phyloP scores from a whole-genome alignment of 441 rosid genomes.

The Corymbia citriodora region DNA sequence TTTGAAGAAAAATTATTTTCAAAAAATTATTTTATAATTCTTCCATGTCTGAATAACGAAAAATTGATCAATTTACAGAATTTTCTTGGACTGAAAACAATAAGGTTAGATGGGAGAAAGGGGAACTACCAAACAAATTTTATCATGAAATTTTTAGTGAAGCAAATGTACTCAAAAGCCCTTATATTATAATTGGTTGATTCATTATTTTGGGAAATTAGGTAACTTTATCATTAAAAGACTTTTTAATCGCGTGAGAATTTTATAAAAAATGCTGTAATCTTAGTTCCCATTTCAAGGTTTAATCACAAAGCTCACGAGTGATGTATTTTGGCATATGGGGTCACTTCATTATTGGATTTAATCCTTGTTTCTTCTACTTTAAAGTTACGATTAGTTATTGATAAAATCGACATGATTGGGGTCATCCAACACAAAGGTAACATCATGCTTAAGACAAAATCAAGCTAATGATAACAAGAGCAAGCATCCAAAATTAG shows the following conservation, averaged over 20 bases:
- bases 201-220: not conserved
- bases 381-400: not conserved
- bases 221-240: not conserved
- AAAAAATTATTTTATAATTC: not conserved
- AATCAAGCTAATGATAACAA: not conserved
- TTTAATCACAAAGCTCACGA: not conserved
- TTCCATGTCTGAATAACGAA: accelerated
- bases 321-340: not conserved
- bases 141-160: accelerated
- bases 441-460: not conserved
- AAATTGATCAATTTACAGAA: not conserved
- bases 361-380: not conserved
- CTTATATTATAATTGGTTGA: accelerated
- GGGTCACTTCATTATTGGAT: not conserved
- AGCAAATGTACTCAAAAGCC: accelerated
- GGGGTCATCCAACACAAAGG: not conserved
- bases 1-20: not conserved
- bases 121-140: accelerated
- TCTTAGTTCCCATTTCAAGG: not conserved
- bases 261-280: not conserved
- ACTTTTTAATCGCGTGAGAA: not conserved
- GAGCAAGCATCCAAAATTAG: not conserved
- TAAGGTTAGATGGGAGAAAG: accelerated
- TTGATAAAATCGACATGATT: not conserved
- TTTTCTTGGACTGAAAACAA: not conserved